A percentile compares a stretch with the other conserved stretches of the same genome.
Evolutionary conservation across 2,329 filamentous ascomycete species (phyloP).

Genomic region (Teratosphaeria zuluensis): DNA sequence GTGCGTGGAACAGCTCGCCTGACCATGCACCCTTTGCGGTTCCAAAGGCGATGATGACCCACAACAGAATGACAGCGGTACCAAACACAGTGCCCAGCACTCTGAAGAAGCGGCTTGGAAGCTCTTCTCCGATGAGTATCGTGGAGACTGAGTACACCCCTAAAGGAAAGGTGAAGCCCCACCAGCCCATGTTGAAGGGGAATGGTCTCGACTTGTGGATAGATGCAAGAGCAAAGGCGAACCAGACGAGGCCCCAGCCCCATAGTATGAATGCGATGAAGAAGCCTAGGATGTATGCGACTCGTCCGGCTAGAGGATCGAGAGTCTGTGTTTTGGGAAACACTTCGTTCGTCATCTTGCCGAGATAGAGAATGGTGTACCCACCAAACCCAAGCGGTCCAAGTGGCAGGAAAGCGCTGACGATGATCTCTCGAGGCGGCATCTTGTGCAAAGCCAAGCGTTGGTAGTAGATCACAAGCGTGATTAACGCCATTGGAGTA

Average conservation of each 20-base stretch:
- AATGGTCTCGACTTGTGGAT: constrained; percentile 38
- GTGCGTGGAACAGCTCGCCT: constrained; percentile 45
- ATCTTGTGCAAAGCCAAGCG: constrained; percentile 58
- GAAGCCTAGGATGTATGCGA: constrained; percentile 52
- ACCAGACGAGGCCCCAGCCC: constrained; percentile 47
- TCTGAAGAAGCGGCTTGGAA: constrained; percentile 47
- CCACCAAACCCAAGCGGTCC: constrained; percentile 59
- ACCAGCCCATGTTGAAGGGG: constrained; percentile 56
- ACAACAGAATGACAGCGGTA: constrained; percentile 43
- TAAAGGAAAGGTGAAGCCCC: constrained; percentile 50
- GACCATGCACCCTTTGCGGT: constrained; percentile 41
- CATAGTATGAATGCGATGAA: constrained; percentile 46
- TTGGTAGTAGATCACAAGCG: constrained; percentile 61
- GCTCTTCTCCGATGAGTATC: constrained; percentile 39
- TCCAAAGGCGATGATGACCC: constrained; percentile 43
- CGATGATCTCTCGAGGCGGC: constrained; percentile 57
- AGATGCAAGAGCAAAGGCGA: constrained; percentile 44
- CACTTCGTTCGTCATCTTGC: constrained; percentile 32
- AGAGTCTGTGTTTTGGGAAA: constrained; percentile 25
- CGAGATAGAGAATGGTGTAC: constrained; percentile 47
- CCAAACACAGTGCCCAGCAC: constrained; percentile 48
- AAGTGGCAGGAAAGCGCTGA: constrained; percentile 58
- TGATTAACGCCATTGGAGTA: constrained; percentile 49
- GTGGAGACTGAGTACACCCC: constrained; percentile 47
- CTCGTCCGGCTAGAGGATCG: constrained; percentile 35